Evolutionary conservation across 1,284 basidiomycete genomes (phyloP).

Genomic region (Boletus semigastroideus): DNA sequence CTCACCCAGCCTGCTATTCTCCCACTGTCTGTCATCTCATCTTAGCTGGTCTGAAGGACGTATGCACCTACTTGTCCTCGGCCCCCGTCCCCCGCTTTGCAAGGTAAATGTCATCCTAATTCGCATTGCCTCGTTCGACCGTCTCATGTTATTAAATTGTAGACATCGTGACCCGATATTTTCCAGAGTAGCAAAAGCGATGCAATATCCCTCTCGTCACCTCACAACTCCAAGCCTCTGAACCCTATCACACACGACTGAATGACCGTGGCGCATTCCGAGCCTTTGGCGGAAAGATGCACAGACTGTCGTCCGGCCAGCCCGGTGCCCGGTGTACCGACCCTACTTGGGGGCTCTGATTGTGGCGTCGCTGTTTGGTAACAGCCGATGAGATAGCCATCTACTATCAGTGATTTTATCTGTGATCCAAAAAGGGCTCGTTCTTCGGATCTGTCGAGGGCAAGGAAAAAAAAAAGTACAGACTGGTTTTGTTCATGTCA

Average conservation of each 20-base stretch:
- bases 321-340: slow-evolving; percentile 1
- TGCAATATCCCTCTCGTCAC: background rate
- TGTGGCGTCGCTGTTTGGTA: slow-evolving; percentile 12
- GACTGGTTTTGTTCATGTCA: background rate
- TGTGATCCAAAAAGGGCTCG: background rate
- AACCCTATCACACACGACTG: background rate
- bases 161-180: background rate
- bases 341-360: slow-evolving; percentile 13
- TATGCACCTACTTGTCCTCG: background rate
- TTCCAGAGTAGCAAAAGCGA: background rate
- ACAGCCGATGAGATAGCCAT: slow-evolving; percentile 8
- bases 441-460: slow-evolving; percentile 11
- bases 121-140: background rate
- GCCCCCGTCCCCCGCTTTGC: background rate
- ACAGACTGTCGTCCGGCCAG: background rate
- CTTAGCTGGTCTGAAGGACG: background rate
- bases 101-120: slow-evolving; percentile 1
- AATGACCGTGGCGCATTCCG: background rate
- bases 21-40: slow-evolving; percentile 1
- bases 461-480: slow-evolving; percentile 16
- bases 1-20: background rate
- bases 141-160: background rate
- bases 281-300: background rate
- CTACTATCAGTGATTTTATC: background rate
- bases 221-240: background rate